phyloP scores from a whole-genome alignment of 495 filamentous ascomycete species.

The Penicillium cinerascens region DNA sequence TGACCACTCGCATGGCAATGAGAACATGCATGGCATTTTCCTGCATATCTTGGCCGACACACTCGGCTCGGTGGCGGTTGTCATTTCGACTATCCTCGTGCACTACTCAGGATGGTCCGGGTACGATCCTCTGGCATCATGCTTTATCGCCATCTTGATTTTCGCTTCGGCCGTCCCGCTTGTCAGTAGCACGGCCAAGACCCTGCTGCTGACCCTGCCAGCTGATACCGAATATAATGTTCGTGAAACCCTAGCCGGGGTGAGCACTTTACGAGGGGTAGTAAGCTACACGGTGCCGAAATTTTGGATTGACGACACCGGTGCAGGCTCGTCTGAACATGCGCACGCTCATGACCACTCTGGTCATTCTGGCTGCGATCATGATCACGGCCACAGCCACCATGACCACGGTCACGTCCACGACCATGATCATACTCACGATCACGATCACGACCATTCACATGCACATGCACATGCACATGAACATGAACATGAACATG shows the following conservation, averaged over 20 bases:
- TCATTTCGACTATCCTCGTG: conserved; percentile 84
- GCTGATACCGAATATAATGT: conserved; percentile 84
- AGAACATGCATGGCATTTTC: conserved; percentile 99
- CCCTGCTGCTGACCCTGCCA: conserved; percentile 78
- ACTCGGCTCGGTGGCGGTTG: conserved; percentile 89
- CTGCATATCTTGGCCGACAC: conserved; percentile 94
- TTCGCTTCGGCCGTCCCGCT: conserved; percentile 84
- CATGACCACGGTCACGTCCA: conserved; percentile 1
- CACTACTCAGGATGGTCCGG: conserved; percentile 84
- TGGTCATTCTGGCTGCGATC: conserved; percentile 13
- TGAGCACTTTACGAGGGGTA: conserved; percentile 79
- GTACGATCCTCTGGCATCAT: conserved; percentile 94
- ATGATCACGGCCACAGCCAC: conserved; percentile 11
- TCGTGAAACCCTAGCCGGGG: conserved; percentile 77
- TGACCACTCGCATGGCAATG: conserved; percentile 72
- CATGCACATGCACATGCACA: conserved; percentile 18
- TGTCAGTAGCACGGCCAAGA: conserved; percentile 77
- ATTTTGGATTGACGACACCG: conserved; percentile 88
- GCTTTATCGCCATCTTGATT: conserved; percentile 89
- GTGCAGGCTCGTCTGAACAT: conserved; percentile 21
- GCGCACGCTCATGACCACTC: conserved; percentile 11
- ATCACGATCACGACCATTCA: conserved; percentile 12
- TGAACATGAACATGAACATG: conserved; percentile 25
- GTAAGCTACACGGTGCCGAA: conserved; percentile 81
- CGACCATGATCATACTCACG: conserved; percentile 1